phyloP scores from a whole-genome alignment of 371 early-diverging fungal species.

The Mucor velutinosus region DNA sequence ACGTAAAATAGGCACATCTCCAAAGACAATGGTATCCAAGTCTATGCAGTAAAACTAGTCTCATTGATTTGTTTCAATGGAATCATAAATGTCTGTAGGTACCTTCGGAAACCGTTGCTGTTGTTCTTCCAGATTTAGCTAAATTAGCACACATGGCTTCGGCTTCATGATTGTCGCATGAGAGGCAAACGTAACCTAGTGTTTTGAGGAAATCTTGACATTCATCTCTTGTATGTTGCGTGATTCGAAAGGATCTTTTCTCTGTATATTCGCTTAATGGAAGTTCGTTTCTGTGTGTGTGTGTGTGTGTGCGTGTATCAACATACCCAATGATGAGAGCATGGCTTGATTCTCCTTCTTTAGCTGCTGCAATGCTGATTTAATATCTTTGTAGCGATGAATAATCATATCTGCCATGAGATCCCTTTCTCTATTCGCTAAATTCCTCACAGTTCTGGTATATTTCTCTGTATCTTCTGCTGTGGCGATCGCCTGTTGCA shows the following conservation, averaged over 20 bases:
- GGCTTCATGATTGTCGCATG: conserved; percentile 57
- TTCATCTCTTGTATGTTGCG: conserved; percentile 46
- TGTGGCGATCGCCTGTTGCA: conserved; percentile 16
- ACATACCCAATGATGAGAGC: conserved; percentile 32
- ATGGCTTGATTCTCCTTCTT: conserved; percentile 29
- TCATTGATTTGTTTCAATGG: conserved; percentile 17
- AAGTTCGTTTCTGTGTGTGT: too few relatives aligned
- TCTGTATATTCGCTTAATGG: conserved; percentile 22
- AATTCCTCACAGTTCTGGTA: conserved; percentile 35
- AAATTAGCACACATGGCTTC: conserved; percentile 72
- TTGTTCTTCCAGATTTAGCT: conserved; percentile 43
- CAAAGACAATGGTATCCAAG: conserved; percentile 62
- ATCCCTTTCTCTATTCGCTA: conserved; percentile 28
- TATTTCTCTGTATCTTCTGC: conserved; percentile 36
- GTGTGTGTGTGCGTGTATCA: too few relatives aligned
- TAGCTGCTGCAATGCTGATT: conserved; percentile 20
- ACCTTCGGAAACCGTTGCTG: conserved; percentile 75
- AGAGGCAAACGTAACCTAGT: conserved; percentile 57
- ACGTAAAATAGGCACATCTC: conserved; percentile 57
- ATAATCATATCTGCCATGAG: conserved; percentile 20
- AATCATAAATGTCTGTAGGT: conserved; percentile 9
- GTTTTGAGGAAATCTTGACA: conserved; percentile 53
- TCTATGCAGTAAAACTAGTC: conserved; percentile 20
- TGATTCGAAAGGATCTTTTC: conserved; percentile 59
- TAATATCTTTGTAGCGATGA: conserved; percentile 8